phyloP scores from a whole-genome alignment of 2,329 filamentous ascomycete species.

The Amesomyces nigricolor region DNA sequence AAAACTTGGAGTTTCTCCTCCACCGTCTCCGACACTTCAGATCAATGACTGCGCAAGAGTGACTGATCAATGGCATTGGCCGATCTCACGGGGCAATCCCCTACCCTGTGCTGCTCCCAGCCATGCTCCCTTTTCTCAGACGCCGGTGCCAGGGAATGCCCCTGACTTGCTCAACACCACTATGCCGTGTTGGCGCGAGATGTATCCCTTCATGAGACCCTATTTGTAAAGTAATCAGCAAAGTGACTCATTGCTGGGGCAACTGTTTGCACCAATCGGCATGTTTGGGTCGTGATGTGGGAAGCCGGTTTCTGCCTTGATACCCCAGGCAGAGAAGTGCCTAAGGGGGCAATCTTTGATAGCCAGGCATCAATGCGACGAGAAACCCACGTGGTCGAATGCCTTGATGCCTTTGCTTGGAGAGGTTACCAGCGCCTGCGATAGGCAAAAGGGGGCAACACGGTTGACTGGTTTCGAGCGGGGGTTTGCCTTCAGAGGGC shows the following conservation, averaged over 20 bases:
- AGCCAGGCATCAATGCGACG: constrained; percentile 15
- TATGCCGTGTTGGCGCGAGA: constrained; percentile 80
- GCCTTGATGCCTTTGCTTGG: not conserved
- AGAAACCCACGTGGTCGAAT: not conserved
- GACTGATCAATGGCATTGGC: not conserved
- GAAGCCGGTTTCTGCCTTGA: constrained; percentile 11
- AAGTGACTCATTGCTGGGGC: constrained; percentile 31
- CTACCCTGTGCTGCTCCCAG: not conserved
- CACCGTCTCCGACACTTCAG: not conserved
- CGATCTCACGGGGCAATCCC: not conserved
- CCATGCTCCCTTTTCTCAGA: constrained; percentile 34
- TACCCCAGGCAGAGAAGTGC: constrained; percentile 9
- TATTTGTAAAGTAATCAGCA: constrained; percentile 37
- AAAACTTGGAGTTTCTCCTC: not conserved
- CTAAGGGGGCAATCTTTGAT: not conserved
- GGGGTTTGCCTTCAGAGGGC: not conserved
- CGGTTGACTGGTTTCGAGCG: too few relatives aligned
- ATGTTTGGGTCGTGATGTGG: not conserved
- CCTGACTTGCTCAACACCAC: constrained; percentile 90
- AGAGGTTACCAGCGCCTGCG: not conserved
- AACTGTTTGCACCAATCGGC: constrained; percentile 13
- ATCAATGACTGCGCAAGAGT: too few relatives aligned
- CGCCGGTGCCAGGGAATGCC: constrained; percentile 86
- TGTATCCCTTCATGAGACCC: constrained; percentile 97
- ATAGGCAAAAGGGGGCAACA: too few relatives aligned